These are phyloP conservation scores for Saturnispora sekii DNA, from an alignment of 805 yeast species.

Conservation along the genomic window DNA sequence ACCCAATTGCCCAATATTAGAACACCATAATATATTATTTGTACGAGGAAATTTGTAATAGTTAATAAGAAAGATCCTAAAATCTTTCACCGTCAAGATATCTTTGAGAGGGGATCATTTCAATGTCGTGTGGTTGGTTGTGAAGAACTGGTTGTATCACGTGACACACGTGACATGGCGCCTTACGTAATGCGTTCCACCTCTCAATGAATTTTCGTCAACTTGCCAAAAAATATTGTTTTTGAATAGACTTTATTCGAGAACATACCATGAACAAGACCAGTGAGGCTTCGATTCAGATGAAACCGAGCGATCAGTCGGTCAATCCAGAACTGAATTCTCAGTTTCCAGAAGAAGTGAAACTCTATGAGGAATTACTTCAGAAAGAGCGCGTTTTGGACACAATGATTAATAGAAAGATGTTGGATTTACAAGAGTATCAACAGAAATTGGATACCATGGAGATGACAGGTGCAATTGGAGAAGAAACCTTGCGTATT, in stretches of 20 bases:
- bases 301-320: conserved; percentile 29
- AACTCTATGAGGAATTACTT: conserved; percentile 55
- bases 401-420: conserved; percentile 70
- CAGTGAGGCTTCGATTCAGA: conserved; percentile 18
- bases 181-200: too few relatives aligned
- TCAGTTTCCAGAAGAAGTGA: conserved; percentile 40
- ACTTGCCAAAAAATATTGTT: too few relatives aligned
- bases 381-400: conserved; percentile 82
- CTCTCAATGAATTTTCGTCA: too few relatives aligned
- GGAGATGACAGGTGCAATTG: conserved; percentile 33
- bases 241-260: too few relatives aligned
- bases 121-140: too few relatives aligned
- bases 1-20: neutral
- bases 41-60: too few relatives aligned
- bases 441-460: conserved; percentile 24
- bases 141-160: too few relatives aligned
- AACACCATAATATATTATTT: too few relatives aligned
- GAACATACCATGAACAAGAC: conserved; percentile 2
- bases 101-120: too few relatives aligned
- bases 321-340: conserved; percentile 23
- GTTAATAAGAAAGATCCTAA: too few relatives aligned
- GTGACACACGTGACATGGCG: too few relatives aligned
- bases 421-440: conserved; percentile 74
- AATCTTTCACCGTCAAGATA: too few relatives aligned
- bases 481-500: conserved; percentile 54